Conservation (phyloP, 129 eudicot genomes). For the Helianthus annuus region HanXRQr2.0-SUNRISE NC_035447.2:56924837-56925336, state of each 20-base stretch:
- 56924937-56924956: conserved; percentile 53
- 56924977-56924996: conserved; percentile 78
- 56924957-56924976: conserved; percentile 63
- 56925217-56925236: conserved; percentile 73
- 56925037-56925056: conserved; percentile 74
- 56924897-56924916: conserved; percentile 83
- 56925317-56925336: conserved; percentile 61
- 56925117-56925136: not conserved
- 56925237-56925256: conserved; percentile 83
- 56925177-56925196: not conserved
- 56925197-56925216: conserved; percentile 82
- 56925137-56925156: not conserved
- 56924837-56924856: conserved; percentile 63
- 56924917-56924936: conserved; percentile 62
- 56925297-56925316: conserved; percentile 77
- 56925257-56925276: conserved; percentile 72
- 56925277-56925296: conserved; percentile 75
- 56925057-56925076: conserved; percentile 79
- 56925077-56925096: conserved; percentile 71
- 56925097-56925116: conserved; percentile 26
- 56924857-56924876: conserved; percentile 70
- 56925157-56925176: not conserved
- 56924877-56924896: conserved; percentile 68
- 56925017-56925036: conserved; percentile 78
- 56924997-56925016: conserved; percentile 78